phyloP scores from a whole-genome alignment of 2,329 filamentous ascomycete genomes.

The Parafenestella ontariensis region DNA sequence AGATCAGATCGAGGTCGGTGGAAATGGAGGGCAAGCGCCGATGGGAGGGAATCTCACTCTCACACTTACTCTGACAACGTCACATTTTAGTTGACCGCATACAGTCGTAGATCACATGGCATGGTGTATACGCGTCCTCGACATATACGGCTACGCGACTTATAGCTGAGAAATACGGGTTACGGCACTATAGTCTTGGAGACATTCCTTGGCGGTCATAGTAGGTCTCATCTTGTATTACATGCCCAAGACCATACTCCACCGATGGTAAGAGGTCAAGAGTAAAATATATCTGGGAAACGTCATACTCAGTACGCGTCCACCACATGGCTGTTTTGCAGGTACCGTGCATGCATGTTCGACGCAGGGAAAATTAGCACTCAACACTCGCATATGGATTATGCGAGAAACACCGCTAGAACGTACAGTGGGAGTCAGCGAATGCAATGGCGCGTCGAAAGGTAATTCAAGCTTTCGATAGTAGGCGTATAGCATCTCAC shows the following conservation, averaged over 20 bases:
- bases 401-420: background rate
- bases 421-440: too few relatives aligned
- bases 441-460: background rate
- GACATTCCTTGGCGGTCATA: too few relatives aligned
- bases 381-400: background rate
- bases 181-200: background rate
- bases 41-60: too few relatives aligned
- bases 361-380: background rate
- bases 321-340: background rate
- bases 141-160: background rate
- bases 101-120: background rate
- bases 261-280: background rate
- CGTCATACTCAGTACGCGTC: background rate
- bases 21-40: conserved; percentile 3
- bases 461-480: background rate
- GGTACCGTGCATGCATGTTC: background rate
- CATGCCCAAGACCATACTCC: background rate
- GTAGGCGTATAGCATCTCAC: too few relatives aligned
- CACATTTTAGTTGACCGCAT: background rate
- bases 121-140: background rate
- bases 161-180: background rate
- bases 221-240: too few relatives aligned
- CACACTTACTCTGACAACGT: conserved; percentile 4
- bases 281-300: background rate
- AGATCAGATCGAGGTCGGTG: conserved; percentile 9